These are phyloP conservation scores for Pythium plurisporium DNA, from an alignment of 352 stramenopile genomes.

Conservation along the genomic window DNA sequence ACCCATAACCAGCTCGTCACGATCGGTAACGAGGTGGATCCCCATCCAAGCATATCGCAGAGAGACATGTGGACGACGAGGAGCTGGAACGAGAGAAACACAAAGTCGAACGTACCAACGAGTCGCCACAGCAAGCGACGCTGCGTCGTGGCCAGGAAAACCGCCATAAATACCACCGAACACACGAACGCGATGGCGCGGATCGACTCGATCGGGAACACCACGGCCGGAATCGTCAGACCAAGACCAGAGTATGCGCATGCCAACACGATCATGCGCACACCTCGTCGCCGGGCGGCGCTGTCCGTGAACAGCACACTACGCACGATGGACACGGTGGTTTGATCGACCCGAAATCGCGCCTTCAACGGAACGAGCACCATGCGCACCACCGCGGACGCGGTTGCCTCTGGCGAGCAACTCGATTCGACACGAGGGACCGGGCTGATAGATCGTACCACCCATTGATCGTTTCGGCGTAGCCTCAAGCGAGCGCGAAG, in stretches of 20 bases:
- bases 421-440: too few relatives aligned
- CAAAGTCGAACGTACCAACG: constrained; percentile 16
- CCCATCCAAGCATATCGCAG: constrained; percentile 29
- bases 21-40: constrained; percentile 18
- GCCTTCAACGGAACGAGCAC: neutral
- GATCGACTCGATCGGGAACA: neutral
- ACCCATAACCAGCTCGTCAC: constrained; percentile 36
- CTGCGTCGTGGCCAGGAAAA: neutral
- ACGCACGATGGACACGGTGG: neutral
- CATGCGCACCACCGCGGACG: too few relatives aligned
- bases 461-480: neutral
- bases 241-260: neutral
- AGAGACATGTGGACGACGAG: constrained; percentile 10
- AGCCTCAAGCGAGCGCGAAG: neutral
- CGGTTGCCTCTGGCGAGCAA: too few relatives aligned
- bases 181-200: neutral
- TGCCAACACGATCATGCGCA: neutral
- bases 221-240: neutral
- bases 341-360: neutral
- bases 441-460: neutral
- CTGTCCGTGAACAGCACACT: neutral
- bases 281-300: too few relatives aligned
- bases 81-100: constrained; percentile 23
- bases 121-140: constrained; percentile 9
- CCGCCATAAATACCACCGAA: neutral